phyloP scores from a whole-genome alignment of 805 yeast genomes.

The Yamadazyma kitorensis region DNA sequence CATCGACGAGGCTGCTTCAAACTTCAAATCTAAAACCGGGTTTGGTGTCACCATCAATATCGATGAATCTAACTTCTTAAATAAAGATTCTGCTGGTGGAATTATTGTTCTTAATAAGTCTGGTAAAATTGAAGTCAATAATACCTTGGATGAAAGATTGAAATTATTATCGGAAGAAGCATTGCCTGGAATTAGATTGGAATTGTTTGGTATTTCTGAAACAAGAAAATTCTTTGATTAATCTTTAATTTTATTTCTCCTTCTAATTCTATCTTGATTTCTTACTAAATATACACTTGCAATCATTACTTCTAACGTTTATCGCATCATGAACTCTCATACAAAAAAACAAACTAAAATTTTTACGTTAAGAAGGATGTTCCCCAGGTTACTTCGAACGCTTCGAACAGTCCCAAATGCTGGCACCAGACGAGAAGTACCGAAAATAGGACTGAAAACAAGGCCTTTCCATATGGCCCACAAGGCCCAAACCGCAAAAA shows the following conservation, averaged over 20 bases:
- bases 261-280: neutral
- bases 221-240: slow-evolving; percentile 90
- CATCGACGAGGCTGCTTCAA: slow-evolving; percentile 55
- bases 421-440: too few relatives aligned
- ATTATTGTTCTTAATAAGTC: slow-evolving; percentile 63
- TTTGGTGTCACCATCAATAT: slow-evolving; percentile 53
- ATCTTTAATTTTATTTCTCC: too few relatives aligned
- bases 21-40: slow-evolving; percentile 62
- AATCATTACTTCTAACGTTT: too few relatives aligned
- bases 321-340: too few relatives aligned
- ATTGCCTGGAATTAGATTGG: slow-evolving; percentile 88
- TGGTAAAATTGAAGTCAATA: slow-evolving; percentile 85
- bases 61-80: slow-evolving; percentile 56
- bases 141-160: slow-evolving; percentile 93
- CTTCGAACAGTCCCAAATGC: neutral
- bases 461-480: too few relatives aligned
- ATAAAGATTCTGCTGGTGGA: slow-evolving; percentile 79
- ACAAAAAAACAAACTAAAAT: too few relatives aligned
- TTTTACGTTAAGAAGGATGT: neutral
- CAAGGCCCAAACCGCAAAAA: too few relatives aligned
- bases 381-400: neutral
- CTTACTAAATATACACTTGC: neutral
- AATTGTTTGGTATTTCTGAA: slow-evolving; percentile 80
- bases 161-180: slow-evolving; percentile 77
- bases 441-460: too few relatives aligned